Evolutionary conservation across 805 yeast species (phyloP).

Genomic region (Wickerhamiella bombiphila): DNA sequence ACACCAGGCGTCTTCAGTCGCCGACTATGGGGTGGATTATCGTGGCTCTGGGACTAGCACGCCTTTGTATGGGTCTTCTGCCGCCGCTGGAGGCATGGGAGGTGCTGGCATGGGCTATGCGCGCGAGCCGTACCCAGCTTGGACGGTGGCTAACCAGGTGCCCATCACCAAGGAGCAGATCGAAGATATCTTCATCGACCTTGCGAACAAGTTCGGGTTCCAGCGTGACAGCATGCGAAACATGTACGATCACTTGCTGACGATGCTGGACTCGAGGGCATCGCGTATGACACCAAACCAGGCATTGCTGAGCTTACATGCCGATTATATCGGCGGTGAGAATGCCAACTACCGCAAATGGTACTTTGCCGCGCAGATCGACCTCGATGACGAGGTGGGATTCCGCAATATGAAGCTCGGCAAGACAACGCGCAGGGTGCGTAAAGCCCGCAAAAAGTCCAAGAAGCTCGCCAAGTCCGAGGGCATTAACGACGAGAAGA

Average conservation of each 20-base stretch:
- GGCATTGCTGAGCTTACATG: constrained; percentile 67
- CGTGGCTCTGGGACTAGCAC: constrained; percentile 64
- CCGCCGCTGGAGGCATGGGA: constrained; percentile 35
- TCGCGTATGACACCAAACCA: constrained; percentile 57
- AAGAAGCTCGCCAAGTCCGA: constrained; percentile 28
- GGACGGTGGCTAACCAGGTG: constrained; percentile 87
- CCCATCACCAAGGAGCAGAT: constrained; percentile 62
- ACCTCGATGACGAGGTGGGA: constrained; percentile 55
- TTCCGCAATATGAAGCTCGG: constrained; percentile 43
- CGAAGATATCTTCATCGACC: constrained; percentile 39
- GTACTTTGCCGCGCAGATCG: constrained; percentile 79
- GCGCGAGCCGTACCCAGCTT: constrained; percentile 95
- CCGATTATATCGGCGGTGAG: constrained; percentile 87
- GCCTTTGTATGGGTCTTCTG: constrained; percentile 64
- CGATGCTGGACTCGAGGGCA: constrained; percentile 72
- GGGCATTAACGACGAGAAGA: constrained; percentile 35
- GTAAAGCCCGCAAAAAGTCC: constrained; percentile 35
- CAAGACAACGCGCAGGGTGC: constrained; percentile 30
- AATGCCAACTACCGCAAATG: constrained; percentile 77
- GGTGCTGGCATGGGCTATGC: constrained; percentile 16
- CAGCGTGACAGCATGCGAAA: constrained; percentile 65
- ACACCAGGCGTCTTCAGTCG: constrained; percentile 19
- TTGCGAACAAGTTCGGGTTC: constrained; percentile 64
- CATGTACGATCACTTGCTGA: constrained; percentile 69
- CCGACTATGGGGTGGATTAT: constrained; percentile 22